Evolutionary conservation across 768 basidiomycete species (phyloP), one percentile per base, ranked within the genome.

Genomic region (Dendrothele bispora): DNA sequence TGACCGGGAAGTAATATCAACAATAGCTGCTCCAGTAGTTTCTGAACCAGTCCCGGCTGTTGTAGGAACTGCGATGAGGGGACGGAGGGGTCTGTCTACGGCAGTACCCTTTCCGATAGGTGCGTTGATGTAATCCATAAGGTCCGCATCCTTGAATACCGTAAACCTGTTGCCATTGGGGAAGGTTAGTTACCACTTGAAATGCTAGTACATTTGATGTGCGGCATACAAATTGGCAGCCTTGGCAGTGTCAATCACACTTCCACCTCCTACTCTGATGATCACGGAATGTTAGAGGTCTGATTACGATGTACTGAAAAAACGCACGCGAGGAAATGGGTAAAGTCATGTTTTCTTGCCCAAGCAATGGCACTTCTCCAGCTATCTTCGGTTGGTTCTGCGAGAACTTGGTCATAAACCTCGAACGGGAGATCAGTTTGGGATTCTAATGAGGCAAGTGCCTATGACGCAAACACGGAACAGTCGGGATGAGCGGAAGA

Each of bases 101-200:
- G 95, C 91, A 30, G 86, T 74, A 4, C 95, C 95, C 67, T 92
- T 94, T 35, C 95, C 95, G 44, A 98, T 75, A 0, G 95, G 95
- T 1, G 95, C 94, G 61, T 98, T 98, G 67, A 98, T 90, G 64
- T 95, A 98, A 64, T 98, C 95, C 72, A 94, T 88, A 8, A 98
- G 71, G 60, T 97, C 91, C 1, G 90, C 81, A 53, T 98, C 91
- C 55, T 87, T 87, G 74, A 98, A 98, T 10, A 91, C 90, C 0
- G 88, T 78, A 66, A 94, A 95, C 49, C 89, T 91, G 51, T 8
- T 3, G n/a, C n/a, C n/a, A n/a, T n/a, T n/a, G n/a, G n/a, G n/a
- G n/a, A n/a, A n/a, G n/a, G n/a, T n/a, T n/a, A n/a, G n/a, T n/a
- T n/a, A n/a, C n/a, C n/a, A n/a, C n/a, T n/a, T n/a, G n/a, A n/a